Evolutionary conservation across 2,329 filamentous ascomycete genomes (phyloP).

Genomic region (Penicillium sumatraense): DNA sequence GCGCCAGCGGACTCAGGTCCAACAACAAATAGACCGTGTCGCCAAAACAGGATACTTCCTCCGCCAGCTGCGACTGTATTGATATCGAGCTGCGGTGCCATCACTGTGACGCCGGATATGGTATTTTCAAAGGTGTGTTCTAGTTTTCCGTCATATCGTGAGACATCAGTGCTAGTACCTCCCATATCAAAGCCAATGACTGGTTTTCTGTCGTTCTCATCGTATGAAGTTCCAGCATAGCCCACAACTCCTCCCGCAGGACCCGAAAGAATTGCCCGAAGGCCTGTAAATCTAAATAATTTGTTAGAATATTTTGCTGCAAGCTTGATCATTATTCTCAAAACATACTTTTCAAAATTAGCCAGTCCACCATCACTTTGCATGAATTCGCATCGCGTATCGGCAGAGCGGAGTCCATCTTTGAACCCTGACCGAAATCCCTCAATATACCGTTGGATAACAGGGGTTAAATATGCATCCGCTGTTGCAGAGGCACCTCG

Average conservation of each 20-base stretch:
- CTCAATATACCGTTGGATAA: slow-evolving; percentile 73
- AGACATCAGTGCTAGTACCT: slow-evolving; percentile 86
- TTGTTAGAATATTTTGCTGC: too few relatives aligned
- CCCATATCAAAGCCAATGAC: slow-evolving; percentile 94
- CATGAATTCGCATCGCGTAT: slow-evolving; percentile 83
- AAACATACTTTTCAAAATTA: slow-evolving; percentile 10
- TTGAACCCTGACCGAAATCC: slow-evolving; percentile 77
- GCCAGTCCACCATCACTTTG: slow-evolving; percentile 76
- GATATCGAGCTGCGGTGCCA: slow-evolving; percentile 88
- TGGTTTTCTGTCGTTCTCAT: slow-evolving; percentile 74
- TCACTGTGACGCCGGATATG: slow-evolving; percentile 88
- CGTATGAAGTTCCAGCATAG: slow-evolving; percentile 85
- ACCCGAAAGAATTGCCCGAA: slow-evolving; percentile 82
- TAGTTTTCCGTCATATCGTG: slow-evolving; percentile 80
- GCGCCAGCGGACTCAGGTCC: slow-evolving; percentile 89
- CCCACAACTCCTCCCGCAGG: slow-evolving; percentile 92
- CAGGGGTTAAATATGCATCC: slow-evolving; percentile 75
- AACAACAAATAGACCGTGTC: slow-evolving; percentile 85
- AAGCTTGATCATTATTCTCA: too few relatives aligned
- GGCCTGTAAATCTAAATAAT: slow-evolving; percentile 67
- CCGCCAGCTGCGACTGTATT: slow-evolving; percentile 92
- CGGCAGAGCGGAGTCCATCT: slow-evolving; percentile 72
- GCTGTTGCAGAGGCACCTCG: slow-evolving; percentile 74
- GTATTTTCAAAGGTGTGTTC: slow-evolving; percentile 94
- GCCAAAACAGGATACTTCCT: slow-evolving; percentile 72